Evolutionary conservation across 2,329 filamentous ascomycete genomes (phyloP), one percentile per base, ranked within the genome.

Genomic region (Penicillium nordicum): DNA sequence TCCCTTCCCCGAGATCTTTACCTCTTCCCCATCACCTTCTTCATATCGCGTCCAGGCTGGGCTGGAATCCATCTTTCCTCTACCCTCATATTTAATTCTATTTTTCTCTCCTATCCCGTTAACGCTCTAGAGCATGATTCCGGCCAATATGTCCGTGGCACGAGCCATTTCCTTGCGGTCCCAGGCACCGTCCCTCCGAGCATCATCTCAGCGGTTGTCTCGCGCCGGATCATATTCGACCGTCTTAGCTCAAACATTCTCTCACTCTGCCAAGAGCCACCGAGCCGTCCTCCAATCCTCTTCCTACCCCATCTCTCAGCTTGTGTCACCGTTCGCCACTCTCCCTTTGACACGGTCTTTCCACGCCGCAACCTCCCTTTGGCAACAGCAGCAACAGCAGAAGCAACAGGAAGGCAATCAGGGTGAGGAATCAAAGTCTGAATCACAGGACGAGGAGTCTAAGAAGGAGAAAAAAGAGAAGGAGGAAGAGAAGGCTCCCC

Each of bases 401-500:
- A 55, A 69, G 30, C 60, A 68, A 37, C 54, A 69, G 53, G 68
- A 76, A 47, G 64, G 75, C 47, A 75, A 80, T 57, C 66, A 76
- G 38, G 71, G 55, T 7, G 65, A 72, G 36, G 69, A 73, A 46
- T 49, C 63, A 49, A 60, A 75, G 70, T 62, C 73, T 62, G 60
- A 69, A 55, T 67, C 69, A 48, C 77, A 80, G 57, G 74, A 81
- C 48, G 73, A 81, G 40, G 74, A 77, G 49, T 64, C 76, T 54
- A 74, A 80, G 61, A 75, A 79, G 27, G 74, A 83, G 52, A 14
- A 43, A 41, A 76, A 76, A 32, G 75, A 76, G 43, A 77, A 82
- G 49, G 77, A 82, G 55, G 79, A 84, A 67, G 84, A 90, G 67
- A 85, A 91, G 59, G 78, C 92, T 12, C 90, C 93, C 23, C 93